These are phyloP conservation scores for Zygosaccharomyces kombuchaensis DNA, from an alignment of 805 yeast genomes.

Conservation along the genomic window DNA sequence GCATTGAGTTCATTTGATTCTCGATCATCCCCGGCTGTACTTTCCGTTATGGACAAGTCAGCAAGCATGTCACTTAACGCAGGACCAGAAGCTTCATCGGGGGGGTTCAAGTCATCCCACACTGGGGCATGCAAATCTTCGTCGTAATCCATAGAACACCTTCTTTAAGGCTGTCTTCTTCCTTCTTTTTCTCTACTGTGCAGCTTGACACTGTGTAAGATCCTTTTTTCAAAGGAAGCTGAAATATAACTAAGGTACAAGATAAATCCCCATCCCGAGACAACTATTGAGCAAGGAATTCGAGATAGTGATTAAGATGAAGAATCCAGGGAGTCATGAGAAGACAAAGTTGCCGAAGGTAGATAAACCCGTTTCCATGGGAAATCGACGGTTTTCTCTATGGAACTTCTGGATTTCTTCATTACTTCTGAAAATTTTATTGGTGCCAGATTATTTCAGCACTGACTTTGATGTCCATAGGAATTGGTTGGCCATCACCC, in stretches of 20 bases:
- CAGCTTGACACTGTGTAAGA: not conserved
- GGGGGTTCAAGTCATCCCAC: slow-evolving; percentile 32
- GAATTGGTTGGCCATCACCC: slow-evolving; percentile 92
- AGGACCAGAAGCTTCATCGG: slow-evolving; percentile 4
- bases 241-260: not conserved
- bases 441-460: slow-evolving; percentile 81
- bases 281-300: not conserved
- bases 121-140: slow-evolving; percentile 33
- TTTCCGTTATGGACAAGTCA: slow-evolving; percentile 14
- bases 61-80: slow-evolving; percentile 22
- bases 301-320: not conserved
- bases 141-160: slow-evolving; percentile 23
- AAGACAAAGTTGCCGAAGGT: not conserved
- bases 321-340: not conserved
- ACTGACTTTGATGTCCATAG: slow-evolving; percentile 98
- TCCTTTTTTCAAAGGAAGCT: not conserved
- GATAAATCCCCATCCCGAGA: too few relatives aligned
- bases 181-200: not conserved
- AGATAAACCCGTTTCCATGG: slow-evolving; percentile 8
- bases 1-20: slow-evolving; percentile 12
- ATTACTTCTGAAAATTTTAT: slow-evolving; percentile 51
- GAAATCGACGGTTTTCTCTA: slow-evolving; percentile 41
- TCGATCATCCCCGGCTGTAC: slow-evolving; percentile 20
- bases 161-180: slow-evolving; percentile 3
- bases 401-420: slow-evolving; percentile 67